Evolutionary conservation across 306 rosid species (phyloP), one percentile per base, ranked within the genome.

Genomic region (Macrotyloma uniflorum): DNA sequence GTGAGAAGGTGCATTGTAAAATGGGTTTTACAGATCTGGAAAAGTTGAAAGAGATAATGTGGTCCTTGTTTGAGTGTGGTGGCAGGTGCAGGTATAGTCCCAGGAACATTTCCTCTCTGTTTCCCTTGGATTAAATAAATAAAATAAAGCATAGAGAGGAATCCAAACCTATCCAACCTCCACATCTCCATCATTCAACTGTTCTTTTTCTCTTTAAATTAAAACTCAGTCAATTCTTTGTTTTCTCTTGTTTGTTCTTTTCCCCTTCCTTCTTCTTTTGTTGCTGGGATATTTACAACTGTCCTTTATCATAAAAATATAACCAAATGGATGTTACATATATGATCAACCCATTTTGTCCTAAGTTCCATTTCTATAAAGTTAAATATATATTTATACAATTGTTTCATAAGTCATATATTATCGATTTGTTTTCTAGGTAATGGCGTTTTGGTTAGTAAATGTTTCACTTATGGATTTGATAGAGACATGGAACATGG

Each of bases 401-500:
- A n/a, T n/a, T n/a, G n/a, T n/a, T n/a, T n/a, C n/a, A n/a, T n/a
- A n/a, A n/a, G n/a, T n/a, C n/a, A n/a, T n/a, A n/a, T n/a, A n/a
- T n/a, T n/a, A n/a, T n/a, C n/a, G n/a, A n/a, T n/a, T n/a, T n/a
- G n/a, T n/a, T n/a, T n/a, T n/a, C n/a, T n/a, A n/a, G n/a, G n/a
- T n/a, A n/a, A 26, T 26, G 50, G 50, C 2, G 50, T 3, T 59
- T 20, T 47, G 45, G 45, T 70, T 70, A 49, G n/a, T 49, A 3
- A 40, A 24, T 20, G 32, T 18, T 55, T 78, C 57, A 55, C n/a
- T 42, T 18, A 13, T 55, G 18, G 1, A 63, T 26, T 15, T 58
- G 50, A 68, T 43, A 42, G 33, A 32, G 87, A 53, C 79, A 78
- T 24, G 81, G 86, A 85, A 85, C 79, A 36, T 14, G 85, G 82